Evolutionary conservation across 2,329 filamentous ascomycete species (phyloP).

Genomic region (Trichoderma sp.): DNA sequence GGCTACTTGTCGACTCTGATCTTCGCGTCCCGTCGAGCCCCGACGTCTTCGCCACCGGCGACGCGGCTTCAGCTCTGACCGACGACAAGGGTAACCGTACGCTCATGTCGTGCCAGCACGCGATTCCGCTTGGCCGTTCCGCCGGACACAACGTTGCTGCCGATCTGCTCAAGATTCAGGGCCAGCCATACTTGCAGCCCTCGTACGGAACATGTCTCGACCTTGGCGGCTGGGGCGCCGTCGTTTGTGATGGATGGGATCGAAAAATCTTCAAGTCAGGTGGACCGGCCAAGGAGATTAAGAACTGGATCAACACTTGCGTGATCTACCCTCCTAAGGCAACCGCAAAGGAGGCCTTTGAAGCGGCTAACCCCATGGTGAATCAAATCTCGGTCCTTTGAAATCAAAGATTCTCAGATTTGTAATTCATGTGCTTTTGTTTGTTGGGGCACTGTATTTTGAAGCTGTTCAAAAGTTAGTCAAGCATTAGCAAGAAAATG

Average conservation of each 20-base stretch:
- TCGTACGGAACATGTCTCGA: constrained; percentile 38
- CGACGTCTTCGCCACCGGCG: constrained; percentile 38
- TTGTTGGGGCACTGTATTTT: background rate
- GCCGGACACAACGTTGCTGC: constrained; percentile 37
- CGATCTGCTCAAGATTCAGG: constrained; percentile 32
- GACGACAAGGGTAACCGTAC: constrained; percentile 32
- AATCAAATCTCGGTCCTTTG: background rate
- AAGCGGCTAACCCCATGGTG: background rate
- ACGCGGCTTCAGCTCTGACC: constrained; percentile 32
- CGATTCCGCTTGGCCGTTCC: constrained; percentile 36
- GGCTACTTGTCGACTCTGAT: constrained; percentile 34
- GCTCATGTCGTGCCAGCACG: constrained; percentile 44
- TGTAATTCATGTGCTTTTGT: background rate
- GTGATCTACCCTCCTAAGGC: constrained; percentile 38
- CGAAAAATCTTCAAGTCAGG: constrained; percentile 31
- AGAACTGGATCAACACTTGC: constrained; percentile 35
- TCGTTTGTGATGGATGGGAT: constrained; percentile 36
- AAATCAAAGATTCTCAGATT: background rate
- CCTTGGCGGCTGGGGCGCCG: constrained; percentile 34
- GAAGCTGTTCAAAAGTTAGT: background rate
- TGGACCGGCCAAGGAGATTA: constrained; percentile 36
- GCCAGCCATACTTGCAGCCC: constrained; percentile 32
- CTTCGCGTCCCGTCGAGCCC: constrained; percentile 30
- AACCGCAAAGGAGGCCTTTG: constrained; percentile 1
- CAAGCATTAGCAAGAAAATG: background rate